phyloP scores from a whole-genome alignment of 352 stramenopile genomes.

The Thalassiosira hispida region DNA sequence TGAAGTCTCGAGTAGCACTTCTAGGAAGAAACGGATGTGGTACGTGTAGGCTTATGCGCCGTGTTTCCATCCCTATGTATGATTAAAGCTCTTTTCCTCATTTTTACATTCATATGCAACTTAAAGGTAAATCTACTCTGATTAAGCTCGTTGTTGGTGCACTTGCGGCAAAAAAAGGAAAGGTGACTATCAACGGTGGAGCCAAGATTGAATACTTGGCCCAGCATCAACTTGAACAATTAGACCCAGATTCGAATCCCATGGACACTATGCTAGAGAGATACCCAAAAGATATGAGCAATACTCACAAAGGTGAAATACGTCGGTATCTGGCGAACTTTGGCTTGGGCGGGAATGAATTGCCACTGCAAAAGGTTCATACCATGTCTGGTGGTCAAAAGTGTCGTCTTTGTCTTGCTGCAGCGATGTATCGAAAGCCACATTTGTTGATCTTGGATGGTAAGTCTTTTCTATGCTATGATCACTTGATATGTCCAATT shows the following conservation, averaged over 20 bases:
- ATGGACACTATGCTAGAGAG: constrained; percentile 57
- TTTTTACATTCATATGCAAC: neutral
- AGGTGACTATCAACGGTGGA: constrained; percentile 88
- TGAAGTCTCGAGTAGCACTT: constrained; percentile 91
- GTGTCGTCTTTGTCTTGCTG: constrained; percentile 79
- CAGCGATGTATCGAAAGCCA: constrained; percentile 78
- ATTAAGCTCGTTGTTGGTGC: constrained; percentile 94
- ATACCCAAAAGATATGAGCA: constrained; percentile 59
- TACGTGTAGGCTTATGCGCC: neutral
- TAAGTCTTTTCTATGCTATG: constrained; percentile 27
- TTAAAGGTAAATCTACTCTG: constrained; percentile 86
- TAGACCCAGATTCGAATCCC: constrained; percentile 88
- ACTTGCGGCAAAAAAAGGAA: constrained; percentile 85
- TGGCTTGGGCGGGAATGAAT: constrained; percentile 90
- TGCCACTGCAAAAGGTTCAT: constrained; percentile 89
- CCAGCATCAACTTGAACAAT: constrained; percentile 92
- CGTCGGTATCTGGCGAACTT: constrained; percentile 91
- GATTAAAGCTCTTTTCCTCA: neutral
- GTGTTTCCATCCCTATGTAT: neutral
- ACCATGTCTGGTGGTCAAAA: constrained; percentile 94
- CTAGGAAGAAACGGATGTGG: constrained; percentile 92
- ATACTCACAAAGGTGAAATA: constrained; percentile 80
- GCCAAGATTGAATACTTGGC: constrained; percentile 92
- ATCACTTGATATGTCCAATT: neutral
- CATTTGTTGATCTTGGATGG: constrained; percentile 90